Base-by-base conservation (phyloP, 2,329 filamentous ascomycete genomes). In the Plenodomus lindquistii region DNA sequence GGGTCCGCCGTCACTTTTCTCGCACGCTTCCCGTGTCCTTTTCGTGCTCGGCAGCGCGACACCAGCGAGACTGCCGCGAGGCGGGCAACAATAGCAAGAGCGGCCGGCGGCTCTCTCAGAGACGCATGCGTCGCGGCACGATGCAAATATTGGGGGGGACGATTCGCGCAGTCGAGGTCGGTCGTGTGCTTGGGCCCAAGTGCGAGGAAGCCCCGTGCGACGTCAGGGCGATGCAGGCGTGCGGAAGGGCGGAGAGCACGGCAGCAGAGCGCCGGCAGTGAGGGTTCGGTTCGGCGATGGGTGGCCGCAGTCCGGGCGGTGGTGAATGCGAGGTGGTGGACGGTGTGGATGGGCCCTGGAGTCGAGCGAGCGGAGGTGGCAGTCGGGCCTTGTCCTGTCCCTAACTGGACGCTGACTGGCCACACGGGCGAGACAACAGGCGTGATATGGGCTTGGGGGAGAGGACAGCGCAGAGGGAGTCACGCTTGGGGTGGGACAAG, bases 171-270 rank as follows among this genome's bases (percentile, higher is more conserved):
- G 51, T 45, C 29, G 48, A 38, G 21, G 55, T 49, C 56, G 48
- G 66, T 69, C 67, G 69, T 68, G 69, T 69, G 69, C 67, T 65
- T n/a, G n/a, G n/a, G n/a, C n/a, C n/a, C n/a, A n/a, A n/a, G 65
- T 59, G 62, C 50, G 64, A 58, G 62, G 52, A 50, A 55, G 56
- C 62, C 48, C 61, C 54, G 69, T 63, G 67, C 67, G 62, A 65
- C 61, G 65, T 54, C 59, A 58, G 59, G 54, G 49, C 49, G 50
- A 54, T 48, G 54, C 57, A 54, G 49, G 58, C 54, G 46, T 46
- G 55, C 54, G 52, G 50, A 45, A 37, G 15, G 40, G 44, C 39
- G 50, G 42, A 45, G 42, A 42, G 54, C 45, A 48, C 43, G 39
- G 45, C 56, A 57, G 54, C 55, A 56, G 55, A 49, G 44, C 50